Evolutionary conservation across 192 early-diverging fungal species (phyloP).

Genomic region (Gamsiella multidivaricata): DNA sequence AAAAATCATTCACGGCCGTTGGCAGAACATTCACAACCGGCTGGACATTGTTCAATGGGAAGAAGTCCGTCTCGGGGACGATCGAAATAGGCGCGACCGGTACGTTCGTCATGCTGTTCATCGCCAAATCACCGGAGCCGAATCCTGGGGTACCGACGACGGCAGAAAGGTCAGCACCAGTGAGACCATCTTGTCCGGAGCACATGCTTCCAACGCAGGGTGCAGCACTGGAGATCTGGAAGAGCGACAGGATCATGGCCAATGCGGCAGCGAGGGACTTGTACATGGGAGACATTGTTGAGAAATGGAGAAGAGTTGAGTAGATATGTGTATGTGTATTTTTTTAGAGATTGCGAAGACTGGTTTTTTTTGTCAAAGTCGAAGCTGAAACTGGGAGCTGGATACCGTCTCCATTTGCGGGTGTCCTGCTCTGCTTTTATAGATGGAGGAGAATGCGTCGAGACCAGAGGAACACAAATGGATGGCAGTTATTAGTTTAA

Average conservation of each 20-base stretch:
- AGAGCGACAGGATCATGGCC: background rate
- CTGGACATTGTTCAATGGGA: conserved; percentile 17
- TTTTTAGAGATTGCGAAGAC: background rate
- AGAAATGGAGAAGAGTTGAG: background rate
- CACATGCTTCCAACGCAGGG: background rate
- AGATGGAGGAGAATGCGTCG: background rate
- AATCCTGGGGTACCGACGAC: background rate
- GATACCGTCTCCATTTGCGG: background rate
- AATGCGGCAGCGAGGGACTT: background rate
- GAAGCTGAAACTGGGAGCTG: no score
- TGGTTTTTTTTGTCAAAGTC: background rate
- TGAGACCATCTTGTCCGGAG: background rate
- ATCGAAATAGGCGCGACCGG: conserved; percentile 13
- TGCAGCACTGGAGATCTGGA: background rate
- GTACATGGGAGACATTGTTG: background rate
- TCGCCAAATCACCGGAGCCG: background rate
- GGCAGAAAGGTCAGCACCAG: no score
- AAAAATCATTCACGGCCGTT: conserved; percentile 11
- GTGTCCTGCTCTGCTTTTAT: background rate
- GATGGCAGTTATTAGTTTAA: no score
- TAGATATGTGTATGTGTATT: background rate
- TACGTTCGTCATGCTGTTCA: background rate
- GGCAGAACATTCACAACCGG: conserved; percentile 10
- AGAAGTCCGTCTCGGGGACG: conserved; percentile 19
- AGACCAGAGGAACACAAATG: no score